Percentiles rank a stretch among this genome's conserved stretches.
Conservation (phyloP, 306 rosid genomes). For the Cotoneaster glaucophyllus region DNA sequence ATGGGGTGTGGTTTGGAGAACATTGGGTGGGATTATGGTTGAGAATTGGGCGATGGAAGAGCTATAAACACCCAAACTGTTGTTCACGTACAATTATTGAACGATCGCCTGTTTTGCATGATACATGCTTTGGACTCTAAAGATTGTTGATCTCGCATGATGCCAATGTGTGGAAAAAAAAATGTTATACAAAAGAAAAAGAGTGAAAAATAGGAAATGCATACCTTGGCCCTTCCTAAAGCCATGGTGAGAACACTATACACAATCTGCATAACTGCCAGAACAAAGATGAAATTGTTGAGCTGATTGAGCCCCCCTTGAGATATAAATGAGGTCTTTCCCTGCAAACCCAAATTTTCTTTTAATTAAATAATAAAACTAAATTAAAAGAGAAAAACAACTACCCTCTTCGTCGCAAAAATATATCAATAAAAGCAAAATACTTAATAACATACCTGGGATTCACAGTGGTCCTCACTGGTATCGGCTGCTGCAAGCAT, state of each 20-base stretch:
- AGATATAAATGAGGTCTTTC: constrained; percentile 46
- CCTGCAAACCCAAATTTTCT: constrained; percentile 22
- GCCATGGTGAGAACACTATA: constrained; percentile 56
- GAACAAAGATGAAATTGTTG: constrained; percentile 43
- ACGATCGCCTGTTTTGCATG: not conserved
- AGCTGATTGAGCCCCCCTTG: constrained; percentile 46
- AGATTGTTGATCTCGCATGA: not conserved
- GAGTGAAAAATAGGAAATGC: not conserved
- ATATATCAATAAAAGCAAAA: not conserved
- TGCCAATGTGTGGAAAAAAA: too few species aligned
- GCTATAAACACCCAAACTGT: not conserved
- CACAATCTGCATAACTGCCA: constrained; percentile 56
- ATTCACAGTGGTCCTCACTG: constrained; percentile 21
- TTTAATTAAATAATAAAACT: not conserved
- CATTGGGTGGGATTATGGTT: not conserved
- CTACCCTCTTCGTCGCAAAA: not conserved
- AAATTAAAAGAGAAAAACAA: not conserved
- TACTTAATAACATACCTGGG: constrained; percentile 19
- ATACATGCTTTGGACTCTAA: too few species aligned
- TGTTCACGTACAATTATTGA: not conserved
- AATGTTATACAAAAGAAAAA: not conserved
- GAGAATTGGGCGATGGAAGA: too few species aligned
- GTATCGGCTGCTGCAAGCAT: constrained; percentile 2
- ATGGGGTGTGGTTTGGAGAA: not conserved
- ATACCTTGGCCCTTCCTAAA: constrained; percentile 54